Evolutionary conservation across 2,329 filamentous ascomycete genomes (phyloP).

Genomic region (Monosporascus sp.): DNA sequence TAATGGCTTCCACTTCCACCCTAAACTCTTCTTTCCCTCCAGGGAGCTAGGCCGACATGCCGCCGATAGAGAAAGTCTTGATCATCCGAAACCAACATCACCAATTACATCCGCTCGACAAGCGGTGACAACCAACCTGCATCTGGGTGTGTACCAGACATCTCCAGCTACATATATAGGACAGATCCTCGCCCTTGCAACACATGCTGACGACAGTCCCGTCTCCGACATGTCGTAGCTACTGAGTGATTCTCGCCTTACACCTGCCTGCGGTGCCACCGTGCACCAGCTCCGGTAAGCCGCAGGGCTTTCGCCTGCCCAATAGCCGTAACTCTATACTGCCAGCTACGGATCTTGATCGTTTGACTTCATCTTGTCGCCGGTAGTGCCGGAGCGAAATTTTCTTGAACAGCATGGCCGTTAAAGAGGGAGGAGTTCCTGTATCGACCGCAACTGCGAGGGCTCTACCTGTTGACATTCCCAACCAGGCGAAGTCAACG

Average conservation of each 20-base stretch:
- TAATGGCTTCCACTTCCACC: no score
- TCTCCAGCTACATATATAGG: not conserved
- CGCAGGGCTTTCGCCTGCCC: not conserved
- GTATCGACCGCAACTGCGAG: not conserved
- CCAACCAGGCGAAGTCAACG: constrained; percentile 25
- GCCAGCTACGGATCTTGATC: not conserved
- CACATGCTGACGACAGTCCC: not conserved
- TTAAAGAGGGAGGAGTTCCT: constrained; percentile 15
- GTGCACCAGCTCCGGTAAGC: not conserved
- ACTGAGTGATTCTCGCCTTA: not conserved
- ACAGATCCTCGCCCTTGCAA: not conserved
- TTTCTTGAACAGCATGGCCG: constrained; percentile 19
- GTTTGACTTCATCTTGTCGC: not conserved
- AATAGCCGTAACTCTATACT: not conserved
- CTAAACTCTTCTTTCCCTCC: not conserved
- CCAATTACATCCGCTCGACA: not conserved
- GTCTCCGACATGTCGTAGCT: not conserved
- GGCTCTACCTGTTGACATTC: constrained; percentile 14
- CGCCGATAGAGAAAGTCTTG: not conserved
- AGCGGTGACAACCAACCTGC: not conserved
- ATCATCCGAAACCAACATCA: not conserved
- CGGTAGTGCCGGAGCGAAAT: not conserved
- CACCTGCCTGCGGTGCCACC: not conserved
- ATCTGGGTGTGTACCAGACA: not conserved
- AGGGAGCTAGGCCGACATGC: not conserved